phyloP scores from a whole-genome alignment of 768 basidiomycete genomes.

The Amanita subjunquillea region DNA sequence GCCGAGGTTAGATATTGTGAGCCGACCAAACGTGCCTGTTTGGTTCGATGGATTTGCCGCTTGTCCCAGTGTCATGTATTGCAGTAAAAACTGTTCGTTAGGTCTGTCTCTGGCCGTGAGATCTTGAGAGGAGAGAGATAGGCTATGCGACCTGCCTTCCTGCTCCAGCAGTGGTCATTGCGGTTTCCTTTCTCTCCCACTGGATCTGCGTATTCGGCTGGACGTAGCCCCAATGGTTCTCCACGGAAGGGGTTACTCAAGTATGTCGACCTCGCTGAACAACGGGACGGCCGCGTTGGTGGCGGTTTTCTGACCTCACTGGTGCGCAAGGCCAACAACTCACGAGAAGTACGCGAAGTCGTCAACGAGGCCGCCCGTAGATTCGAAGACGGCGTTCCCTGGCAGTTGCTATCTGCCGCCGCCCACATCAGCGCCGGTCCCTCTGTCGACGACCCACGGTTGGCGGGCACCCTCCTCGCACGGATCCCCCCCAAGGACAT shows the following conservation, averaged over 20 bases:
- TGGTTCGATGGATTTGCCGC: too few species aligned
- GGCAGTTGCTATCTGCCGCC: slow-evolving; percentile 15
- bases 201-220: background rate
- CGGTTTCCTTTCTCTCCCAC: too few species aligned
- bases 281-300: slow-evolving; percentile 13
- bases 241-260: slow-evolving; percentile 13
- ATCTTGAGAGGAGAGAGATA: too few species aligned
- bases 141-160: too few species aligned
- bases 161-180: too few species aligned
- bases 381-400: slow-evolving; percentile 13
- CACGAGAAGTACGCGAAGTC: slow-evolving; percentile 15
- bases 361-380: slow-evolving; percentile 13
- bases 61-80: too few species aligned
- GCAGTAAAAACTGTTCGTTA: too few species aligned
- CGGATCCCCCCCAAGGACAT: slow-evolving; percentile 13
- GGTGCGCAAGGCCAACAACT: slow-evolving; percentile 15
- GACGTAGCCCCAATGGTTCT: slow-evolving; percentile 7
- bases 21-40: too few species aligned
- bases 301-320: slow-evolving; percentile 14
- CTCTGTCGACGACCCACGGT: slow-evolving; percentile 15
- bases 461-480: slow-evolving; percentile 14
- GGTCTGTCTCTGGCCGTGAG: too few species aligned
- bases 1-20: too few species aligned
- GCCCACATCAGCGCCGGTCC: slow-evolving; percentile 16
- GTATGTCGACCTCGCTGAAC: slow-evolving; percentile 16